Evolutionary conservation across 2,329 filamentous ascomycete species (phyloP).

Genomic region (Nakataea oryzae): DNA sequence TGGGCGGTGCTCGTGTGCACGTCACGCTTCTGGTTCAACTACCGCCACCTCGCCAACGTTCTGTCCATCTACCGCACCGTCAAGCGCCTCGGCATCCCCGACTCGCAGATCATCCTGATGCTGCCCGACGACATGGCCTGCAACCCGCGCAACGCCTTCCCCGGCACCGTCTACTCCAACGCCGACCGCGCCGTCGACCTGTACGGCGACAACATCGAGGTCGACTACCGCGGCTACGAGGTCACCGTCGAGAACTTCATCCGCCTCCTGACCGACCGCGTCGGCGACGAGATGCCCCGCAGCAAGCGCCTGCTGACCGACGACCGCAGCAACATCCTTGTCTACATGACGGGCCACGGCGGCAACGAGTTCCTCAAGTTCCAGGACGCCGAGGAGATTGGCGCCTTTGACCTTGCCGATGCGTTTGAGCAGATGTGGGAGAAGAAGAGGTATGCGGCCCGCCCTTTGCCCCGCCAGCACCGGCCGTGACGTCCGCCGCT

Average conservation of each 20-base stretch:
- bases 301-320: constrained; percentile 92
- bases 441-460: constrained; percentile 69
- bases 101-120: constrained; percentile 99
- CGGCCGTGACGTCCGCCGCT: no score
- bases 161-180: constrained; percentile 96
- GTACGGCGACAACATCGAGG: constrained; percentile 98
- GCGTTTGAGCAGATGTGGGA: constrained; percentile 99
- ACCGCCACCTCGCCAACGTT: constrained; percentile 94
- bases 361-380: constrained; percentile 98
- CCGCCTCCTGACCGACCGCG: constrained; percentile 82
- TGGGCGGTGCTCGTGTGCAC: constrained; percentile 99
- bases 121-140: constrained; percentile 99
- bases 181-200: constrained; percentile 90
- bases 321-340: constrained; percentile 89
- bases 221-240: constrained; percentile 96
- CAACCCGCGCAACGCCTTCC: constrained; percentile 96
- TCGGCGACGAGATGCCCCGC: constrained; percentile 87
- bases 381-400: constrained; percentile 95
- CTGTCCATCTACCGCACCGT: constrained; percentile 96
- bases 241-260: constrained; percentile 99
- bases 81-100: constrained; percentile 92
- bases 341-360: constrained; percentile 98
- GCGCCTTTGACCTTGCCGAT: constrained; percentile 89
- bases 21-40: constrained; percentile 99
- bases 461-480: background rate